Evolutionary conservation across 1,284 basidiomycete species (phyloP), one percentile per base, ranked within the genome.

Genomic region (Pseudozyma sp.): DNA sequence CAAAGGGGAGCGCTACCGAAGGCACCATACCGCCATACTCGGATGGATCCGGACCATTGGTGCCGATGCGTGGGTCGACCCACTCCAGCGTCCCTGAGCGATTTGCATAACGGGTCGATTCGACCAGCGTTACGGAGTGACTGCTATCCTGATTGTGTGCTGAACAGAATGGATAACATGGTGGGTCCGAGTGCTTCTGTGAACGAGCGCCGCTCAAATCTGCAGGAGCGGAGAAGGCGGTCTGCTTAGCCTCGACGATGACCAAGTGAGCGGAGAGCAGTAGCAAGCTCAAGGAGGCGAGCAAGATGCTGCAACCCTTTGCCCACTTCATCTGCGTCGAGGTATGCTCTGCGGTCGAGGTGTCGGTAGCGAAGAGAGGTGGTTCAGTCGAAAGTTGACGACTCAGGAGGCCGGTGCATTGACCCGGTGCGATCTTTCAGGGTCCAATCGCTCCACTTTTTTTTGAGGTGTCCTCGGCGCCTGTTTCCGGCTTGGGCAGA

Each of bases 1-100:
- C 75, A 44, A 78, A 78, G 4, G 75, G 75, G 3, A 62, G 48
- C 16, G 67, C 53, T 31, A 65, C 59, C 0, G 51, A 62, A 4
- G 75, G 75, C 7, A 74, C 67, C 66, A 78, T 69, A 42, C 75
- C 75, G 16, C 71, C 75, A 43, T 73, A 74, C 42, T 74, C 65
- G 13, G 67, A 68, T 14, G 67, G 68, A 39, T 75, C 72, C 4
- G 68, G 57, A 4, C 75, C 75, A n/a, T 74, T 65, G n/a, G 75
- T 70, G n/a, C 75, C 75, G 7, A 77, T 77, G 33, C 60, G 70
- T 16, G 75, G 75, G 34, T 77, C 72, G 34, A 74, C 67, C 60
- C 63, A 72, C n/a, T 34, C 14, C 5, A 74, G 35, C 13, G 68
- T 73, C 7, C 63, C 70, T 5, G 52, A 6, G 2, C 52, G 58